Conservation (phyloP, 83 land plant genomes). For the Diphasiastrum complanatum region DNA sequence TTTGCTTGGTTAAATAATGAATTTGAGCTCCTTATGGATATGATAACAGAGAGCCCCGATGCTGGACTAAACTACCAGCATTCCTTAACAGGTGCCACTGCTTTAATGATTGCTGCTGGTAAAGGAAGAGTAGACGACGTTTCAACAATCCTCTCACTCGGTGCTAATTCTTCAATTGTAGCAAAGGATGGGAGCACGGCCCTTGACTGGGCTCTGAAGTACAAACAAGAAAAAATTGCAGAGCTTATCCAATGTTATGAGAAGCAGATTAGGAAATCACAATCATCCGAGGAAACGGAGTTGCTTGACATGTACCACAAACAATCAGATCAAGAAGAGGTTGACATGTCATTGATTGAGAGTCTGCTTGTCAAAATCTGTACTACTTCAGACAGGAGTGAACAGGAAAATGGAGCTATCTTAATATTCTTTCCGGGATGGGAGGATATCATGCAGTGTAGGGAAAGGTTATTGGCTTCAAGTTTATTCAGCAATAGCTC, state of each 20-base stretch:
- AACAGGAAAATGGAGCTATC: constrained; percentile 63
- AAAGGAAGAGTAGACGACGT: constrained; percentile 83
- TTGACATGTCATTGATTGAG: constrained; percentile 67
- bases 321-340: constrained; percentile 54
- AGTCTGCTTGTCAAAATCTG: constrained; percentile 63
- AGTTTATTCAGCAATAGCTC: constrained; percentile 53
- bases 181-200: constrained; percentile 69
- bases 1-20: constrained; percentile 76
- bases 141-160: constrained; percentile 64
- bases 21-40: constrained; percentile 67
- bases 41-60: constrained; percentile 40
- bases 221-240: constrained; percentile 48
- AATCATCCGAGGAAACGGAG: constrained; percentile 33
- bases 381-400: constrained; percentile 14
- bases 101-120: constrained; percentile 88
- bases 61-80: constrained; percentile 68
- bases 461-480: constrained; percentile 46
- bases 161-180: constrained; percentile 50
- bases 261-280: constrained; percentile 21
- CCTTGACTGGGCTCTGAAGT: constrained; percentile 53
- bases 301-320: constrained; percentile 58
- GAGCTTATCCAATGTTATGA: constrained; percentile 43
- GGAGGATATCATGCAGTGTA: constrained; percentile 80
- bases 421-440: constrained; percentile 96
- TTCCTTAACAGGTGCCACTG: constrained; percentile 64